Percentiles rank a stretch among this genome's conserved stretches.
These are phyloP conservation scores for Favolaschia claudopus DNA, from an alignment of 768 basidiomycete species.

Conservation along the genomic window DNA sequence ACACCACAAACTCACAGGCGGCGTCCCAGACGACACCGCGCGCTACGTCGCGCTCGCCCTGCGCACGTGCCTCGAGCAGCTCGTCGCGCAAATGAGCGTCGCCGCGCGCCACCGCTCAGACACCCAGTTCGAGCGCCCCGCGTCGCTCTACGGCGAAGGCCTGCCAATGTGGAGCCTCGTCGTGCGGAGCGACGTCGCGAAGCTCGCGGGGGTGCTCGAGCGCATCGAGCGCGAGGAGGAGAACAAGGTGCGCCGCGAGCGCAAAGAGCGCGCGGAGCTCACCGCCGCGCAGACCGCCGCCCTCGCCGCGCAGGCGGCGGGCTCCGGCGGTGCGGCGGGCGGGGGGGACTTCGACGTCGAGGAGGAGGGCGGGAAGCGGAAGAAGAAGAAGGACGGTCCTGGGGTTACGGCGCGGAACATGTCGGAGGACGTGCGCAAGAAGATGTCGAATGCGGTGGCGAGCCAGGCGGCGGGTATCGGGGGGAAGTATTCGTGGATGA, in stretches of 20 bases:
- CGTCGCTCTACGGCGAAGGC: conserved; percentile 70
- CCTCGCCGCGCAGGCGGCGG: conserved; percentile 63
- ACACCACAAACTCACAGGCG: conserved; percentile 67
- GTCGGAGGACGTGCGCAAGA: conserved; percentile 91
- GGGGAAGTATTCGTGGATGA: conserved; percentile 92
- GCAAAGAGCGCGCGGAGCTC: conserved; percentile 79
- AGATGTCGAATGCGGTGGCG: conserved; percentile 90
- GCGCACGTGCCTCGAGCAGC: conserved; percentile 74
- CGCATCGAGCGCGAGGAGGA: conserved; percentile 87
- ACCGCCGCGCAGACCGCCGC: conserved; percentile 75
- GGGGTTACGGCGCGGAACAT: conserved; percentile 88
- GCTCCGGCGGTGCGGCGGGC: conserved; percentile 36
- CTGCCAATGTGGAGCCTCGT: conserved; percentile 85
- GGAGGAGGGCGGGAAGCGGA: conserved; percentile 64
- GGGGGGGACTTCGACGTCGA: conserved; percentile 46
- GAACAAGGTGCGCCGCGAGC: conserved; percentile 71
- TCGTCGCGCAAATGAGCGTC: conserved; percentile 70
- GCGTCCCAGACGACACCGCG: conserved; percentile 73
- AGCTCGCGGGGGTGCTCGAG: conserved; percentile 79
- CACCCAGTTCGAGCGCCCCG: conserved; percentile 71
- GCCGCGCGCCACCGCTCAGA: conserved; percentile 76
- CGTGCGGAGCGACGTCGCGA: conserved; percentile 80
- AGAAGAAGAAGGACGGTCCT: conserved; percentile 86
- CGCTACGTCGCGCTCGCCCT: conserved; percentile 84
- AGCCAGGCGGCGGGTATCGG: conserved; percentile 87